Percentiles rank a stretch among this genome's conserved stretches.
Conservation (phyloP, 2,329 filamentous ascomycete species). For the Canariomyces notabilis region DNA sequence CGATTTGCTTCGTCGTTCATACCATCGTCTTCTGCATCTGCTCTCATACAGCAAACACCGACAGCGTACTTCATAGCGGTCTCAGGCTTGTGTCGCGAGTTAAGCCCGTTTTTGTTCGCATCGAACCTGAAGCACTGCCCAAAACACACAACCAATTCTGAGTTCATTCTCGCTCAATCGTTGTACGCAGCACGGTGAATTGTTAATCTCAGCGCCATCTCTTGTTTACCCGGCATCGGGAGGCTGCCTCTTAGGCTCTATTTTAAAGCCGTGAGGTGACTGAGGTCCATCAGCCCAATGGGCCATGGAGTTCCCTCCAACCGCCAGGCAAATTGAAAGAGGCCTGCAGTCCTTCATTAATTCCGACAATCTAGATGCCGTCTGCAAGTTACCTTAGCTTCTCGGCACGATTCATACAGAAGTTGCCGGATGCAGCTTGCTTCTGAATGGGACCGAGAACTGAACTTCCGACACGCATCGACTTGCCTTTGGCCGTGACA, state of each 20-base stretch:
- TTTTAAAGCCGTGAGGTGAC: background rate
- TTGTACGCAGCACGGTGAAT: too few relatives aligned
- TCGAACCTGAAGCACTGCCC: too few relatives aligned
- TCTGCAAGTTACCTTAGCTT: constrained; percentile 25
- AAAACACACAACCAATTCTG: too few relatives aligned
- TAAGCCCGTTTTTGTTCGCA: too few relatives aligned
- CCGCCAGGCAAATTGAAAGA: constrained; percentile 8
- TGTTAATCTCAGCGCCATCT: too few relatives aligned
- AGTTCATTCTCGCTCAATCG: too few relatives aligned
- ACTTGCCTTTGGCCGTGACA: constrained; percentile 7
- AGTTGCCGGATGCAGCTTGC: constrained; percentile 15
- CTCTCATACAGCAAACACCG: too few relatives aligned
- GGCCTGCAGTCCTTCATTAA: constrained; percentile 21
- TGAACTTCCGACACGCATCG: constrained; percentile 3
- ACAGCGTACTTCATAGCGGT: too few relatives aligned
- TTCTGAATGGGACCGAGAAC: constrained; percentile 5
- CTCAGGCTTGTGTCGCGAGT: too few relatives aligned
- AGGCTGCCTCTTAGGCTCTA: constrained; percentile 1
- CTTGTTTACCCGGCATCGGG: too few relatives aligned
- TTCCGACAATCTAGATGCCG: constrained; percentile 18
- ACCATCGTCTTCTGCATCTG: too few relatives aligned
- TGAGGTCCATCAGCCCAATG: constrained; percentile 5
- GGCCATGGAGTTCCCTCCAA: constrained; percentile 11
- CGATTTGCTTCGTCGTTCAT: too few relatives aligned
- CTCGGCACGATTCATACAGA: constrained; percentile 16